These are phyloP conservation scores for Fusarium bactridioides DNA, from an alignment of 2,329 filamentous ascomycete species.

Conservation along the genomic window DNA sequence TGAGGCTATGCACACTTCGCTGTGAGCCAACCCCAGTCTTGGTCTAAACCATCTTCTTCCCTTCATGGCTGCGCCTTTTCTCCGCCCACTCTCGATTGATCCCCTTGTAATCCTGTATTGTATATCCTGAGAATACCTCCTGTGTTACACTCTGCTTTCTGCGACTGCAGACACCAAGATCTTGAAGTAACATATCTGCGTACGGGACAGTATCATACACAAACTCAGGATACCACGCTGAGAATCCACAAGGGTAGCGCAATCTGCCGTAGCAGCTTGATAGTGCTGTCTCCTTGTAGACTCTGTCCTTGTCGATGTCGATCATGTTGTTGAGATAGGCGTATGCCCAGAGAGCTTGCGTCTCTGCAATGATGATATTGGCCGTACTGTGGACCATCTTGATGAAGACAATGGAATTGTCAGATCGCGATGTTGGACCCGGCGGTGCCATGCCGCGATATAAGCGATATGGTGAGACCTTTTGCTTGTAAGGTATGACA, in stretches of 20 bases:
- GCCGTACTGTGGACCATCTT: not conserved
- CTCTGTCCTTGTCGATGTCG: accelerated
- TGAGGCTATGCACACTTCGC: accelerated
- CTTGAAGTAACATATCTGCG: not conserved
- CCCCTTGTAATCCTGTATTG: not conserved
- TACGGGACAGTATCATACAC: not conserved
- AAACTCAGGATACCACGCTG: not conserved
- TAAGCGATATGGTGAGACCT: not conserved
- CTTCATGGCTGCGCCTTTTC: too few species aligned
- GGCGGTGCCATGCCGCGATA: not conserved
- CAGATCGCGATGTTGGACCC: not conserved
- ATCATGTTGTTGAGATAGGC: not conserved
- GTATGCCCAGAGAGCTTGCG: not conserved
- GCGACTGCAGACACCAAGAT: not conserved
- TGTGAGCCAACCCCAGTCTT: accelerated
- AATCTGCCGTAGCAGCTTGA: not conserved
- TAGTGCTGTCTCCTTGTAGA: accelerated
- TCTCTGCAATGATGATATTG: not conserved
- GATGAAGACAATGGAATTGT: not conserved
- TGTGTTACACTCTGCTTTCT: not conserved
- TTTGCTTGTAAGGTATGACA: not conserved
- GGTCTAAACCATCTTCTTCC: not conserved
- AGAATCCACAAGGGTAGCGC: not conserved
- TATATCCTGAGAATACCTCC: not conserved
- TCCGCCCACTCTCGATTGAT: not conserved